These are phyloP conservation scores for Phaffia rhodozyma DNA, from an alignment of 1,284 basidiomycete genomes.

Conservation along the genomic window DNA sequence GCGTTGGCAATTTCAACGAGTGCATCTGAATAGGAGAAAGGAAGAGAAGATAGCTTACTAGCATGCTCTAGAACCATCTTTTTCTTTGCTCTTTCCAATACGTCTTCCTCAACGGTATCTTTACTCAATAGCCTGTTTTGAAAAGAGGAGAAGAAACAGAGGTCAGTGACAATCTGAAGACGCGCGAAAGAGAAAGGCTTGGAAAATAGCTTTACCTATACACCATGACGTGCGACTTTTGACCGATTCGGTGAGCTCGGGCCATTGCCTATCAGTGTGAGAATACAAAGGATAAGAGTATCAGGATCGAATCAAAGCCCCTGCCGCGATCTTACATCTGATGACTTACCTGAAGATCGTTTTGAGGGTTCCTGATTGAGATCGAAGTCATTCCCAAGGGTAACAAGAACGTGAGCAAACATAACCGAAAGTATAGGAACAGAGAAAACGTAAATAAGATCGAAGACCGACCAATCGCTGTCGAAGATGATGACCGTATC, in stretches of 20 bases:
- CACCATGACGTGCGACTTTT: slow-evolving; percentile 96
- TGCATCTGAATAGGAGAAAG: slow-evolving; percentile 6
- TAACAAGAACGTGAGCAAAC: slow-evolving; percentile 1
- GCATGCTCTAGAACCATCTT: slow-evolving; percentile 99
- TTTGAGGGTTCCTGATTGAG: slow-evolving; percentile 76
- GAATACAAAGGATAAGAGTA: too few species aligned
- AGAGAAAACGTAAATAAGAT: not conserved
- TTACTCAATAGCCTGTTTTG: slow-evolving; percentile 70
- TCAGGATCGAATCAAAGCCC: too few species aligned
- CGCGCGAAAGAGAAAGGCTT: not conserved
- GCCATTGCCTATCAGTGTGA: slow-evolving; percentile 62
- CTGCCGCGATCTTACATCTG: too few species aligned
- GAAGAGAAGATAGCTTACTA: slow-evolving; percentile 48
- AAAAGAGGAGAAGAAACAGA: not conserved
- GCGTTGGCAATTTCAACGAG: slow-evolving; percentile 4
- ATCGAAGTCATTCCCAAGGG: slow-evolving; percentile 51
- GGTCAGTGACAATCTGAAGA: not conserved
- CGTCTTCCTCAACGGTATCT: slow-evolving; percentile 98
- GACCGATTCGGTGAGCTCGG: slow-evolving; percentile 88
- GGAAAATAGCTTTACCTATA: slow-evolving; percentile 49
- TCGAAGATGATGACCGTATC: slow-evolving; percentile 43
- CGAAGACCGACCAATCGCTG: slow-evolving; percentile 8
- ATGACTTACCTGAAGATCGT: slow-evolving; percentile 60
- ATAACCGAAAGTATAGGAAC: slow-evolving; percentile 25
- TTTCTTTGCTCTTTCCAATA: slow-evolving; percentile 93